Base-by-base conservation (phyloP, 2,329 filamentous ascomycete genomes). In the Dendryphion nanum region DNA sequence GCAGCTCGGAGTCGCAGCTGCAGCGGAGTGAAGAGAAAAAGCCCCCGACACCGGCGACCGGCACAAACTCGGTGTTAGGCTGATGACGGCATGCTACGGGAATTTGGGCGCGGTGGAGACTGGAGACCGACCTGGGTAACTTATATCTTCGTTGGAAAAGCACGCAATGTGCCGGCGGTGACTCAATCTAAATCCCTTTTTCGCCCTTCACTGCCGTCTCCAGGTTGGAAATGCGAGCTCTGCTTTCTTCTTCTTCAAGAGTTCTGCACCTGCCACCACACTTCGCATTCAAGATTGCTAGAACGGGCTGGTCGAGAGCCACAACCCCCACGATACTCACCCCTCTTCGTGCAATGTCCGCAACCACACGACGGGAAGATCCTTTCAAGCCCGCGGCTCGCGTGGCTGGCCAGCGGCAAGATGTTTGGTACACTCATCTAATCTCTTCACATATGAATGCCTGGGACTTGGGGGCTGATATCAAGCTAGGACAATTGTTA, bases 401-500 rank as follows among this genome's bases (percentile, higher is more conserved):
- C 40, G 77, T 81, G 18, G 74, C 76, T 31, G 70, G 70, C 14
- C 73, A 73, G 62, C 70, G 64, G 55, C 74, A 79, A 54, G 77
- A 81, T 74, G 77, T 81, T 31, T 81, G 77, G 77, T 78, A 63
- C 7, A 51, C 39, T 26, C 20, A 33, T 29, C 24, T 14, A 15
- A 17, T 32, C 12, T 33, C 10, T 33, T 15, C 7, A 18, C 3
- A 33, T 21, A 15, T 3, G 16, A 12, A 10, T 21, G 31, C 15
- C 20, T 10, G 20, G 8, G n/a, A n/a, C n/a, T n/a, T n/a, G n/a
- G n/a, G n/a, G n/a, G n/a, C n/a, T n/a, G n/a, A n/a, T n/a, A n/a
- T 8, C 16, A 19, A 7, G 10, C 15, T 42, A 80, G 77, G 77
- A 78, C 78, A 14, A 83, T 84, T 48, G 77, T 84, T 61, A 84